Evolutionary conservation across 1,284 basidiomycete species (phyloP).

Genomic region (Gymnopus androsaceus): DNA sequence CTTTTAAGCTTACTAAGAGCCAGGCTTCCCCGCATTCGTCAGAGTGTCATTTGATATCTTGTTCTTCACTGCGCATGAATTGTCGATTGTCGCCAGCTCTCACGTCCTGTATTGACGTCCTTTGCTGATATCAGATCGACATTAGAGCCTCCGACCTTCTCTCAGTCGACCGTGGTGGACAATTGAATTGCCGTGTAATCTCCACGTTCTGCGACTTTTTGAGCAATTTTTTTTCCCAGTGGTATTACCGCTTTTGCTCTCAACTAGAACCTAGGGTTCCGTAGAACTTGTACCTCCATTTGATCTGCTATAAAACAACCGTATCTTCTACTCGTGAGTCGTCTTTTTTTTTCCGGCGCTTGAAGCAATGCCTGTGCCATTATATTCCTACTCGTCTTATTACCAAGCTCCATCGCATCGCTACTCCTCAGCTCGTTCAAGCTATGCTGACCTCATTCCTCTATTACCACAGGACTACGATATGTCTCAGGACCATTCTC

Average conservation of each 20-base stretch:
- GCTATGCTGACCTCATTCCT: slow-evolving; percentile 24
- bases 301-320: not conserved
- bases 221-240: slow-evolving; percentile 4
- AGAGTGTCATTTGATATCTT: too few relatives aligned
- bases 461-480: slow-evolving; percentile 36
- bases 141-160: not conserved
- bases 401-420: slow-evolving; percentile 36
- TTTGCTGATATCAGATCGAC: not conserved
- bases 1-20: too few relatives aligned
- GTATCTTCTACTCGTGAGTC: not conserved
- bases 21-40: too few relatives aligned
- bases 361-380: slow-evolving; percentile 29
- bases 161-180: slow-evolving; percentile 1
- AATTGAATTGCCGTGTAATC: slow-evolving; percentile 3
- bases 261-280: not conserved
- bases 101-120: not conserved
- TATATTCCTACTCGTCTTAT: slow-evolving; percentile 40
- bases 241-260: not conserved
- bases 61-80: not conserved
- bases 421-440: slow-evolving; percentile 32
- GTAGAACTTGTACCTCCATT: not conserved
- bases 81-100: not conserved
- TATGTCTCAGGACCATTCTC: slow-evolving; percentile 37
- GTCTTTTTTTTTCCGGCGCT: not conserved
- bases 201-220: slow-evolving; percentile 3